phyloP scores from a whole-genome alignment of 192 early-diverging fungal genomes.

The Linnemannia hyalina region DNA sequence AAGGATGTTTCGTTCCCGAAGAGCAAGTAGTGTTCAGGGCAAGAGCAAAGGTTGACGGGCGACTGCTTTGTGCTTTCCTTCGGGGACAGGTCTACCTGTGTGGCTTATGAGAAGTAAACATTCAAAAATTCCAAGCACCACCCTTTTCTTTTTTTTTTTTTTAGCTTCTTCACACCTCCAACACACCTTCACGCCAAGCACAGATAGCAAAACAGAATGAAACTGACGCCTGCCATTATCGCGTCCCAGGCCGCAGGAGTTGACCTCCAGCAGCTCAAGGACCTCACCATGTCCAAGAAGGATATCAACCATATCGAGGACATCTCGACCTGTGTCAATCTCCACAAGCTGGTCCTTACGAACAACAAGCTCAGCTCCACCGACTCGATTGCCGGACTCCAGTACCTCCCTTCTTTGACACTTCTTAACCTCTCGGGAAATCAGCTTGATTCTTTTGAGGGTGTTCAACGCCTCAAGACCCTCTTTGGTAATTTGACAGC shows the following conservation, averaged over 20 bases:
- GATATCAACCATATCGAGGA: constrained; percentile 78
- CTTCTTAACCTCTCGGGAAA: constrained; percentile 77
- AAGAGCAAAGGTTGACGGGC: not conserved
- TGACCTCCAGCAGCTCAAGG: constrained; percentile 65
- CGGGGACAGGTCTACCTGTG: not conserved
- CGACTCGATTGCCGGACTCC: constrained; percentile 65
- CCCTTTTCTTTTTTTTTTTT: constrained; percentile 29
- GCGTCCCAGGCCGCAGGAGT: constrained; percentile 38
- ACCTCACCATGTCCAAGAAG: constrained; percentile 65
- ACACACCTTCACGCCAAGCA: not conserved
- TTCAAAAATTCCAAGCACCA: constrained; percentile 10
- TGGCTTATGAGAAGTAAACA: not conserved
- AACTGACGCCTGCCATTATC: constrained; percentile 63
- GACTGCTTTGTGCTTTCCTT: not conserved
- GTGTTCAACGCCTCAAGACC: constrained; percentile 66
- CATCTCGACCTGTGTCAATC: constrained; percentile 69
- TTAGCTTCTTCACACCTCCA: not conserved
- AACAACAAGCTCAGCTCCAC: constrained; percentile 69
- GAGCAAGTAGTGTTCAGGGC: not conserved
- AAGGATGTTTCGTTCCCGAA: constrained; percentile 4
- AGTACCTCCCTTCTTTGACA: constrained; percentile 68
- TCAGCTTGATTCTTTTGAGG: constrained; percentile 67
- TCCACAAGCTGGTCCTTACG: constrained; percentile 73
- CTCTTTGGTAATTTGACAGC: constrained; percentile 65
- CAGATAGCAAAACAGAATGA: constrained; percentile 45